Base-by-base conservation (phyloP, 176 grass and related monocot genomes). In the Oryza meyeriana region DNA sequence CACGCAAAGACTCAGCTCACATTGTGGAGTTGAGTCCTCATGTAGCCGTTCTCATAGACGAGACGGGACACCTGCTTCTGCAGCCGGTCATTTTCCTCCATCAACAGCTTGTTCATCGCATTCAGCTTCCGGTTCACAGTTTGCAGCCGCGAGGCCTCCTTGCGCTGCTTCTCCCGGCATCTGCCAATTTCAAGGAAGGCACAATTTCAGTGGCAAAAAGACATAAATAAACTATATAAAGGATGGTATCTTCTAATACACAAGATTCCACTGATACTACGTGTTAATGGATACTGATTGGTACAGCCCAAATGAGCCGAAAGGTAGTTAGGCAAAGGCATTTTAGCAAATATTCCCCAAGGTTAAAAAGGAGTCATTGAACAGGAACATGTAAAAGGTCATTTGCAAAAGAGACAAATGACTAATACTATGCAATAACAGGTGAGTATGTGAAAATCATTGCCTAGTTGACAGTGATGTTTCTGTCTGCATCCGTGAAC, bases 11-110 rank as follows among this genome's bases (percentile, higher is more conserved):
- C 14, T 59, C 50, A 71, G 3, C 87, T 87, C 80, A 99, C 97
- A 74, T 67, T 95, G 85, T 95, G 90, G 32, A 99, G 71, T 76
- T 87, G 87, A 38, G 86, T 92, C 81, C 87, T 83, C 89, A 90
- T 90, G 47, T 85, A 84, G 22, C 91, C 86, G 24, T 98, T 98
- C 35, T 95, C 93, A 4, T 87, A 90, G 47, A 99, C 91, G 5
- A 99, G 97, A 45, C 92, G 93, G 29, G 93, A 95, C 61, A 99
- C 83, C 88, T 99, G 97, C 77, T 99, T 99, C 91, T 99, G 97
- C 64, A 99, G 81, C 69, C 93, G 82, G 84, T 99, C 97, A 78
- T 99, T 99, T 27, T 99, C 97, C 83, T 99, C 97, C 97, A 99
- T 99, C 69, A 99, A 81, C 87, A 99, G 76, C 80, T 99, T 99